phyloP scores from a whole-genome alignment of 345 rosid genomes.

The Syzygium jambos region DNA sequence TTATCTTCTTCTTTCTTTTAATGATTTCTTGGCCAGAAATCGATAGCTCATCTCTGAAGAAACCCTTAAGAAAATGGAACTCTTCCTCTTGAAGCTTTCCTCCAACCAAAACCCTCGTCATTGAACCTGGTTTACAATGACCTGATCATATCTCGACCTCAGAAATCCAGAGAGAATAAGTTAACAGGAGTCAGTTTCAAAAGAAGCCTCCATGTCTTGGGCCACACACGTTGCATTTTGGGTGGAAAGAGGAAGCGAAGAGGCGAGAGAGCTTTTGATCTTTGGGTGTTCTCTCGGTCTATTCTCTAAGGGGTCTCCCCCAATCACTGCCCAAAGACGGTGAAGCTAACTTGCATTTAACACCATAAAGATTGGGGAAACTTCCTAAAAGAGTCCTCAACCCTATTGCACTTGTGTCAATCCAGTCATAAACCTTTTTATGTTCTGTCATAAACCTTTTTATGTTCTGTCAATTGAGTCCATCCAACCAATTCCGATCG shows the following conservation, averaged over 20 bases:
- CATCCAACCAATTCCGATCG: fast-evolving
- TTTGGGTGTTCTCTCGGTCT: not conserved
- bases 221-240: not conserved
- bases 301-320: not conserved
- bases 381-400: too few relatives aligned
- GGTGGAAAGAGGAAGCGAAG: not conserved
- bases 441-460: too few relatives aligned
- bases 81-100: not conserved
- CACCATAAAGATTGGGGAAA: not conserved
- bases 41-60: not conserved
- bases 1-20: not conserved
- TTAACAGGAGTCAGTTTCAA: not conserved
- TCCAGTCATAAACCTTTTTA: too few relatives aligned
- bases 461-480: too few relatives aligned
- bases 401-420: too few relatives aligned
- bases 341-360: not conserved
- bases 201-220: not conserved
- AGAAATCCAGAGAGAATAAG: not conserved
- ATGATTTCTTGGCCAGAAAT: not conserved
- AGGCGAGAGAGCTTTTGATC: not conserved
- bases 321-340: not conserved
- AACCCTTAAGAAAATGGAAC: not conserved
- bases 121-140: not conserved
- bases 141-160: not conserved
- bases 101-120: not conserved